phyloP scores from a whole-genome alignment of 2,329 filamentous ascomycete species.

The Calonectria ilicicola region DNA sequence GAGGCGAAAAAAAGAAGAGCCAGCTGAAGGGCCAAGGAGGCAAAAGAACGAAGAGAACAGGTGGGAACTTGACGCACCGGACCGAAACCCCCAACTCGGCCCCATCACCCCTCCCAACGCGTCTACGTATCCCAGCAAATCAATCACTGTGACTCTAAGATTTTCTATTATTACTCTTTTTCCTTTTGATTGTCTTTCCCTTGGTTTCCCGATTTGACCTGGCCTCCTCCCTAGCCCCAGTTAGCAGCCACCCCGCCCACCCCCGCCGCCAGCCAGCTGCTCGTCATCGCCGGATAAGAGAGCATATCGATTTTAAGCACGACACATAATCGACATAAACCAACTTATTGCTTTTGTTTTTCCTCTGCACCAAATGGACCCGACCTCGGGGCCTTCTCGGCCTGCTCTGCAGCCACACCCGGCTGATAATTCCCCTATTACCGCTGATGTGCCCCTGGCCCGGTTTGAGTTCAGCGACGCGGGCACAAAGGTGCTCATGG shows the following conservation, averaged over 20 bases:
- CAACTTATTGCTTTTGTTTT: neutral
- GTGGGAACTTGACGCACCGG: constrained; percentile 14
- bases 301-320: constrained; percentile 12
- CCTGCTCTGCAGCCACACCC: constrained; percentile 40
- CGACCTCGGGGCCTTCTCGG: constrained; percentile 49
- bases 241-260: neutral
- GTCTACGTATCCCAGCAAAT: neutral
- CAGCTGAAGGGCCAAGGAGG: neutral
- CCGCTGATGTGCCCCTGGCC: constrained; percentile 58
- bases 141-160: constrained; percentile 12
- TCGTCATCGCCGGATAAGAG: constrained; percentile 9
- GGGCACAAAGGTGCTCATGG: constrained; percentile 92
- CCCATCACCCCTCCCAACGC: neutral
- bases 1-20: neutral
- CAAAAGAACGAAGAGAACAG: neutral
- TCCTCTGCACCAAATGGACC: constrained; percentile 41
- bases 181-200: neutral
- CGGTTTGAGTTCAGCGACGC: constrained; percentile 91
- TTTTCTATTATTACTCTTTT: constrained; percentile 6
- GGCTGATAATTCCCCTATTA: constrained; percentile 35
- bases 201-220: neutral
- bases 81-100: constrained; percentile 18
- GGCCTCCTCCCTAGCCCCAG: neutral
- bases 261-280: neutral
- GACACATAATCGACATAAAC: constrained; percentile 12